Base-by-base conservation (phyloP, 805 yeast species). In the Kluyveromyces wickerhamii region DNA sequence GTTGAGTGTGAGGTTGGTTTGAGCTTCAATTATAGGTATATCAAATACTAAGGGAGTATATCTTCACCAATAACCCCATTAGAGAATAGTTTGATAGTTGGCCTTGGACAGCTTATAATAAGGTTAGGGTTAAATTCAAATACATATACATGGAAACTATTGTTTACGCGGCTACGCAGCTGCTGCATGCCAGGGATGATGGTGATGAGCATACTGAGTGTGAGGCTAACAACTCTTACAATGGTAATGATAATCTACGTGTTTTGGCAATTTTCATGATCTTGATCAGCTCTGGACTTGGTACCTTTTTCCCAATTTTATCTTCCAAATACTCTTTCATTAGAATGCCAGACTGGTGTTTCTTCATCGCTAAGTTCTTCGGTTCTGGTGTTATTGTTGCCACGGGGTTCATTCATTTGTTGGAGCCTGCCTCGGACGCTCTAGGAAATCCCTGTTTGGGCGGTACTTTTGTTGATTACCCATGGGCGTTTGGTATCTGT, bases 381-480 rank as follows among this genome's bases (percentile, higher is more conserved):
- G 94, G 94, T 41, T 78, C 88, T 3, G 94, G 94, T 36, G 89
- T 83, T 32, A 83, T 83, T 49, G 69, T 83, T 9, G 83, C 89
- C 10, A 83, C 94, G 1, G 84, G 88, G 0, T 80, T 83, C 47
- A 75, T 83, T 20, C 94, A 83, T 60, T 61, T 83, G 40, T 58
- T 83, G 39, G 67, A 72, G 41, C 89, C 86, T 0, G 89, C 92
- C 4, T 56, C 66, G 38, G 81, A 77, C 7, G 66, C 73, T 2
- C 61, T 82, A 29, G 49, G 66, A 1, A 50, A 71, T 30, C 70
- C 62, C 7, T 82, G 92, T 60, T 63, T 82, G 18, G 82, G 83
- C 9, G 78, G 75, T 23, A 68, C 70, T 0, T 72, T 73, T 48
- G 63, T 63, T 2, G 64, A 54, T 13, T 74, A 74, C 44, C 69